Evolutionary conservation across 768 basidiomycete genomes (phyloP).

Genomic region (Tremella mesenterica): DNA sequence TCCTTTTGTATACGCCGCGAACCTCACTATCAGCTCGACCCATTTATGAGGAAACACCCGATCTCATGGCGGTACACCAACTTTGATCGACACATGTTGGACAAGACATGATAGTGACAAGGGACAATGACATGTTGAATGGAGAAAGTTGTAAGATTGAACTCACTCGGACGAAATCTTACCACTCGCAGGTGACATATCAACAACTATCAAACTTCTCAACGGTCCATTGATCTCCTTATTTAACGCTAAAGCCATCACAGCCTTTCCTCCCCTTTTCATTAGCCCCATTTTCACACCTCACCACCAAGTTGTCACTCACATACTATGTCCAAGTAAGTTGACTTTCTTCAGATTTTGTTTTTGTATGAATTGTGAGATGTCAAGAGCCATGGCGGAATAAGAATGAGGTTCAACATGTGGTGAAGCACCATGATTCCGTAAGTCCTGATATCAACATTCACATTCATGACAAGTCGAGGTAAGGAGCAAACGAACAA

Average conservation of each 20-base stretch:
- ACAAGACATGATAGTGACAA: too few relatives aligned
- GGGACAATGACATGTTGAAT: neutral
- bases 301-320: constrained; percentile 33
- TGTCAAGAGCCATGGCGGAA: constrained; percentile 67
- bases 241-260: constrained; percentile 43
- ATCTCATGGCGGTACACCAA: too few relatives aligned
- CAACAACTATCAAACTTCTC: constrained; percentile 54
- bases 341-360: constrained; percentile 53
- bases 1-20: constrained; percentile 56
- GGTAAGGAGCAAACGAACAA: constrained; percentile 50
- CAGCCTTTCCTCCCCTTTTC: constrained; percentile 65
- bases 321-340: constrained; percentile 87
- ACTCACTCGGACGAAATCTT: constrained; percentile 53
- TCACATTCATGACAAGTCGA: neutral
- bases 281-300: neutral
- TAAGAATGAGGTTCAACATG: constrained; percentile 68
- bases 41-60: too few relatives aligned
- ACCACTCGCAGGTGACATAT: constrained; percentile 64
- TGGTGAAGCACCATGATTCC: constrained; percentile 82
- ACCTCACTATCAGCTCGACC: too few relatives aligned
- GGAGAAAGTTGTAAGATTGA: constrained; percentile 25
- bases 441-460: constrained; percentile 55
- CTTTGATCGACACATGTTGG: too few relatives aligned
- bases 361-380: constrained; percentile 57
- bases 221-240: constrained; percentile 35